phyloP scores from a whole-genome alignment of 352 stramenopile genomes.

The Elongisporangium undulatum region DNA sequence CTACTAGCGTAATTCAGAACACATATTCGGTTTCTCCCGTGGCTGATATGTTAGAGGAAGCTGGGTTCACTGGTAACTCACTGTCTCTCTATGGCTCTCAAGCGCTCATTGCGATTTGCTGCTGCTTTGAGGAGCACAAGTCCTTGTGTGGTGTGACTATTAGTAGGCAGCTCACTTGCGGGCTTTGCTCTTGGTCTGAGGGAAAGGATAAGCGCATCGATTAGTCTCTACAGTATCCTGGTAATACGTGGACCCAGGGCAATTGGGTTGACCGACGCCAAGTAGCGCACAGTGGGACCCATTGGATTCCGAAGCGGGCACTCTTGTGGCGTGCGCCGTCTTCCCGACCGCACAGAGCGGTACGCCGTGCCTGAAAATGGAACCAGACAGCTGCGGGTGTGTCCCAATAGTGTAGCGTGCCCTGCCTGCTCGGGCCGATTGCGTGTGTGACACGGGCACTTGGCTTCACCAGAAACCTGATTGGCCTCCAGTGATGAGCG shows the following conservation, averaged over 20 bases:
- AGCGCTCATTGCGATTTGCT: neutral
- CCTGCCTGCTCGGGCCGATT: neutral
- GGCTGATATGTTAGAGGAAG: too few relatives aligned
- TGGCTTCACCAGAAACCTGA: neutral
- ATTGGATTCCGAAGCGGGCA: neutral
- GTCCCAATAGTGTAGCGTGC: too few relatives aligned
- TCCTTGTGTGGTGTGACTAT: too few relatives aligned
- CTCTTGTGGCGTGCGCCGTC: neutral
- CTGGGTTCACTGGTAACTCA: too few relatives aligned
- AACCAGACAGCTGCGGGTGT: neutral
- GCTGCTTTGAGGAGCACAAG: neutral
- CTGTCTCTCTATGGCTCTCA: too few relatives aligned
- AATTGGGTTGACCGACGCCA: neutral
- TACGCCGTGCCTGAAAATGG: neutral
- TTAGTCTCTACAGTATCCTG: neutral
- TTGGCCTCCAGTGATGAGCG: neutral
- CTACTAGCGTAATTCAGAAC: neutral
- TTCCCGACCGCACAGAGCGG: neutral
- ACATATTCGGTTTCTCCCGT: neutral
- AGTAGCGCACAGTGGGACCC: neutral
- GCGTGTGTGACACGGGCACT: neutral
- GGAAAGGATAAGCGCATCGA: neutral
- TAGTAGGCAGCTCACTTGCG: too few relatives aligned
- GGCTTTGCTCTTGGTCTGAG: too few relatives aligned
- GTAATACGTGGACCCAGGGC: neutral